Evolutionary conservation across 1,139 yeast genomes (phyloP).

Genomic region (Nadsonia starkeyi-henricii): DNA sequence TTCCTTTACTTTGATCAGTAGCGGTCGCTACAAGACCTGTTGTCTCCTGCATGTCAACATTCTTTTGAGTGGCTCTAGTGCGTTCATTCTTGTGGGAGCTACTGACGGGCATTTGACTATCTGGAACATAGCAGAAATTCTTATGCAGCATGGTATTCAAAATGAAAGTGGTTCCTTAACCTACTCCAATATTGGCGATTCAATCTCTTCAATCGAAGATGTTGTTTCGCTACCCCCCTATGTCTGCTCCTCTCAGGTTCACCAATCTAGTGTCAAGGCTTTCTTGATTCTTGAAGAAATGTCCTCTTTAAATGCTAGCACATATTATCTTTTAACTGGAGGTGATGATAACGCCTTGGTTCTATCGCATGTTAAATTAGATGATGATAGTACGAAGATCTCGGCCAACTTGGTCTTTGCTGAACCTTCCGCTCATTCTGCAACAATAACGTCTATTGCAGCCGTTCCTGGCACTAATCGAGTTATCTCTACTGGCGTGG

Average conservation of each 20-base stretch:
- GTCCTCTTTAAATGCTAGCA: not conserved
- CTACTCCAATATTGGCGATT: not conserved
- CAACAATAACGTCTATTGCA: constrained; percentile 64
- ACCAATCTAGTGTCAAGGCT: constrained; percentile 74
- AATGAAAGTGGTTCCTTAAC: constrained; percentile 2
- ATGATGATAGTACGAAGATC: constrained; percentile 10
- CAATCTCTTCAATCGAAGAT: not conserved
- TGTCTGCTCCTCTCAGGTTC: constrained; percentile 37
- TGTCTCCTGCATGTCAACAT: constrained; percentile 57
- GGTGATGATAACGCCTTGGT: constrained; percentile 84
- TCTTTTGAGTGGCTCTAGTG: constrained; percentile 20
- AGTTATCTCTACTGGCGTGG: constrained; percentile 49
- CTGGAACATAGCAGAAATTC: constrained; percentile 36
- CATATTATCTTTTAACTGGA: constrained; percentile 41
- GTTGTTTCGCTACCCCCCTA: constrained; percentile 10
- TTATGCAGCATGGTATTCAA: constrained; percentile 4
- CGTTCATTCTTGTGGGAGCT: constrained; percentile 42
- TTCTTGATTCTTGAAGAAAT: constrained; percentile 14
- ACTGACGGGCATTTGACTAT: constrained; percentile 70
- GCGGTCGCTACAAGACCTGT: constrained; percentile 51
- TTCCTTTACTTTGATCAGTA: constrained; percentile 32
- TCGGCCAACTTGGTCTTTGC: constrained; percentile 22
- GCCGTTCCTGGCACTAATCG: constrained; percentile 16
- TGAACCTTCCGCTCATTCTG: constrained; percentile 55
- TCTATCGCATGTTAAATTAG: constrained; percentile 27